Conservation (phyloP, 768 basidiomycete genomes). For the Macrolepiota dolichaula region DNA sequence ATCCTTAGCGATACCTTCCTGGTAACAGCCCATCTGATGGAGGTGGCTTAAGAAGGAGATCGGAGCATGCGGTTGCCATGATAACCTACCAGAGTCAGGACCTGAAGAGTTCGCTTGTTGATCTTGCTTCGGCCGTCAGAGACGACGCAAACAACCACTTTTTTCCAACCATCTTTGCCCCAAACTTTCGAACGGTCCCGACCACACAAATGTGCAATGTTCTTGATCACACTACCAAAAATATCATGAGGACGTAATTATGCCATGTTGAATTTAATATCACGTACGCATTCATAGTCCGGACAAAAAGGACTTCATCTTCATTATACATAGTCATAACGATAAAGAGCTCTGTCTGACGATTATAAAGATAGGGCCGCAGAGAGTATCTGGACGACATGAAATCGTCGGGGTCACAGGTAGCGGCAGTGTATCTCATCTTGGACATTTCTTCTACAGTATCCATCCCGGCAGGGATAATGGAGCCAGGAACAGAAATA, state of each 20-base stretch:
- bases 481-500: slow-evolving; percentile 73
- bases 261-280: not conserved
- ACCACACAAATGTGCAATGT: slow-evolving; percentile 74
- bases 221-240: slow-evolving; percentile 72
- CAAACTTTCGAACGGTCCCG: slow-evolving; percentile 72
- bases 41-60: not conserved
- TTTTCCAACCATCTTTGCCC: slow-evolving; percentile 90
- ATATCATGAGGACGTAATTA: slow-evolving; percentile 9
- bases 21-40: slow-evolving; percentile 76
- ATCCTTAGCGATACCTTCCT: slow-evolving; percentile 89
- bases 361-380: slow-evolving; percentile 72
- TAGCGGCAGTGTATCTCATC: slow-evolving; percentile 86
- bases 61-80: not conserved
- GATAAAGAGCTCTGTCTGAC: slow-evolving; percentile 89
- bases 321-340: slow-evolving; percentile 98
- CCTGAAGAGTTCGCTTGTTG: slow-evolving; percentile 89
- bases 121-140: slow-evolving; percentile 85
- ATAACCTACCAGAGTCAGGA: slow-evolving; percentile 65
- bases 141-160: slow-evolving; percentile 84
- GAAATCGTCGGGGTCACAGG: slow-evolving; percentile 89
- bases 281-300: slow-evolving; percentile 82
- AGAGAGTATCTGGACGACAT: slow-evolving; percentile 74
- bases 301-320: slow-evolving; percentile 73
- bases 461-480: slow-evolving; percentile 63
- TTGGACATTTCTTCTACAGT: slow-evolving; percentile 74